These are phyloP conservation scores for Daldinia eschscholtzii DNA, from an alignment of 2,329 filamentous ascomycete genomes.

Conservation along the genomic window DNA sequence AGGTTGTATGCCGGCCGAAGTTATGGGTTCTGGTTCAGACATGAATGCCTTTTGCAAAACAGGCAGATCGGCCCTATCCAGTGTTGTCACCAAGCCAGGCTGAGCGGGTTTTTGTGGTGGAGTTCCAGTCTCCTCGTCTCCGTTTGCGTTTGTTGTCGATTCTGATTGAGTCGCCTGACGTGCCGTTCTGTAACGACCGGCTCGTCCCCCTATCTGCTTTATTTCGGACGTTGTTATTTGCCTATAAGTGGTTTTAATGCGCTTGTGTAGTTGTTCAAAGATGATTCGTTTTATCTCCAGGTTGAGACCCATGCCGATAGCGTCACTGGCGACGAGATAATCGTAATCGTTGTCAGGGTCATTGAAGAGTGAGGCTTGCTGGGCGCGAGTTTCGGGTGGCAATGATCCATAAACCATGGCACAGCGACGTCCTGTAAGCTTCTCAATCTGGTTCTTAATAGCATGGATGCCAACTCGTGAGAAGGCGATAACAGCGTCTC, in stretches of 20 bases:
- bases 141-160: slow-evolving; percentile 9
- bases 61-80: slow-evolving; percentile 77
- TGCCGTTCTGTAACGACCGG: slow-evolving; percentile 85
- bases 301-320: slow-evolving; percentile 97
- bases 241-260: slow-evolving; percentile 69
- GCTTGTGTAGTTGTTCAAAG: slow-evolving; percentile 83
- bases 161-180: slow-evolving; percentile 61
- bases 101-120: slow-evolving; percentile 40
- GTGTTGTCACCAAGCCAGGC: slow-evolving; percentile 81
- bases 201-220: slow-evolving; percentile 94
- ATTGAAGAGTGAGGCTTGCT: slow-evolving; percentile 94
- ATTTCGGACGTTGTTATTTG: slow-evolving; percentile 79
- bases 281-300: slow-evolving; percentile 91
- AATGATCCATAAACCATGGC: slow-evolving; percentile 94
- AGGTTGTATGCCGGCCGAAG: slow-evolving; percentile 79
- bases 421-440: slow-evolving; percentile 79
- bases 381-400: slow-evolving; percentile 90
- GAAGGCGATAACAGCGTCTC: slow-evolving; percentile 91
- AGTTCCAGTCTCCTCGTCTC: slow-evolving; percentile 29
- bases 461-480: slow-evolving; percentile 84
- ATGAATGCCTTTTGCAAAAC: slow-evolving; percentile 73
- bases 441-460: slow-evolving; percentile 83
- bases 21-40: slow-evolving; percentile 73
- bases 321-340: slow-evolving; percentile 91
- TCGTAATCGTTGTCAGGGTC: slow-evolving; percentile 96